Evolutionary conservation across 163 green algal genomes (phyloP).

Genomic region (Chloromonas sp.): DNA sequence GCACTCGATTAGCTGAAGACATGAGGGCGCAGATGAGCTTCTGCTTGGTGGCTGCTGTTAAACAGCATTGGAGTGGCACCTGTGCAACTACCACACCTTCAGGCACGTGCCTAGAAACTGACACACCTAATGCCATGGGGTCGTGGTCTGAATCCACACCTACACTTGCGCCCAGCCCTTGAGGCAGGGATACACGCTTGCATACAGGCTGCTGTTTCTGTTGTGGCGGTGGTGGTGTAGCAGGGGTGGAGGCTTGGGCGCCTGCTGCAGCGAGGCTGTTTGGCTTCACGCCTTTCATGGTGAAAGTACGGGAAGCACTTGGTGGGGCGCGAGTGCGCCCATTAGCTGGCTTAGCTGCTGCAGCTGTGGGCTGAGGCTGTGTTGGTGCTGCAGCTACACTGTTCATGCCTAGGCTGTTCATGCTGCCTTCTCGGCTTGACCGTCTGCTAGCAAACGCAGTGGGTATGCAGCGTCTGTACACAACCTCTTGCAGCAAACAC

Average conservation of each 20-base stretch:
- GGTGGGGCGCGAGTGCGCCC: neutral
- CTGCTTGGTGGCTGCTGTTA: neutral
- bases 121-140: constrained; percentile 2
- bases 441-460: neutral
- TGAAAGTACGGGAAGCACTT: neutral
- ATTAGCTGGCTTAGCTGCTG: neutral
- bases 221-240: neutral
- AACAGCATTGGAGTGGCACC: constrained; percentile 7
- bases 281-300: neutral
- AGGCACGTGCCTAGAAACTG: neutral
- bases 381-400: neutral
- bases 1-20: constrained; percentile 10
- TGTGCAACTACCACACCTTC: constrained; percentile 3
- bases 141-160: constrained; percentile 10
- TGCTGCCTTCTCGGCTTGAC: neutral
- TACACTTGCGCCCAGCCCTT: constrained; percentile 6
- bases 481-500: neutral
- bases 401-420: neutral
- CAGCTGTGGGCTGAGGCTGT: neutral
- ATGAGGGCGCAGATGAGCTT: constrained; percentile 10
- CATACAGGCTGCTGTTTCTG: neutral
- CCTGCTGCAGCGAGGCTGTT: neutral
- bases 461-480: neutral
- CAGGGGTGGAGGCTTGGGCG: neutral
- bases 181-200: constrained; percentile 8